A percentile compares a stretch with the other conserved stretches of the same genome.
phyloP scores from a whole-genome alignment of 106 monocot species.

The Apostasia ramifera region DNA sequence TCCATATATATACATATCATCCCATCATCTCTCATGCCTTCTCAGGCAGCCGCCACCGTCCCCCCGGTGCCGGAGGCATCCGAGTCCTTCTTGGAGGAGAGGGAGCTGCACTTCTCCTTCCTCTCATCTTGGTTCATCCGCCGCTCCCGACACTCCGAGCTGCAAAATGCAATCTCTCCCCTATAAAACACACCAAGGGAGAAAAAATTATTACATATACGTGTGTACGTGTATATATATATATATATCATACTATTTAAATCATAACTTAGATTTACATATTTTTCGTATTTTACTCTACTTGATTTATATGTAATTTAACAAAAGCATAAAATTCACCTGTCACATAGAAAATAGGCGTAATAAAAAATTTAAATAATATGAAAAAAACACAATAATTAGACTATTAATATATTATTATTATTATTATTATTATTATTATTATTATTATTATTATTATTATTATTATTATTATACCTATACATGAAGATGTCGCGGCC shows the following conservation, averaged over 20 bases:
- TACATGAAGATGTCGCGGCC: slow-evolving; percentile 41
- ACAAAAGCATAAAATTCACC: neutral
- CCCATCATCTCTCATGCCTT: neutral
- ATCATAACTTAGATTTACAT: too few species aligned
- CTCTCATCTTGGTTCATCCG: slow-evolving; percentile 38
- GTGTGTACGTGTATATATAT: too few species aligned
- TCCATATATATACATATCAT: neutral
- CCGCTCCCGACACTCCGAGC: slow-evolving; percentile 41
- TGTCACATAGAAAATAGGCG: too few species aligned
- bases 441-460: neutral
- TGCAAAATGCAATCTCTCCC: slow-evolving; percentile 61
- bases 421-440: neutral
- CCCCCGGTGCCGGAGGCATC: slow-evolving; percentile 8
- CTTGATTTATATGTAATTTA: too few species aligned
- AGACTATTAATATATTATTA: too few species aligned
- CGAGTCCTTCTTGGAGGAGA: slow-evolving; percentile 1
- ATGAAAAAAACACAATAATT: too few species aligned
- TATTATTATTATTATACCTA: slow-evolving; percentile 7
- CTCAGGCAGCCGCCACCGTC: slow-evolving; percentile 21
- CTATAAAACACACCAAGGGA: slow-evolving; percentile 9
- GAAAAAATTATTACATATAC: too few species aligned
- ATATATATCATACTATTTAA: too few species aligned
- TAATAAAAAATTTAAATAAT: neutral
- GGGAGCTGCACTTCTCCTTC: slow-evolving; percentile 29
- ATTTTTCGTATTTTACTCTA: too few species aligned